Evolutionary conservation across 257 asterid genomes (phyloP), one percentile per base, ranked within the genome.

Genomic region (Lithospermum erythrorhizon): DNA sequence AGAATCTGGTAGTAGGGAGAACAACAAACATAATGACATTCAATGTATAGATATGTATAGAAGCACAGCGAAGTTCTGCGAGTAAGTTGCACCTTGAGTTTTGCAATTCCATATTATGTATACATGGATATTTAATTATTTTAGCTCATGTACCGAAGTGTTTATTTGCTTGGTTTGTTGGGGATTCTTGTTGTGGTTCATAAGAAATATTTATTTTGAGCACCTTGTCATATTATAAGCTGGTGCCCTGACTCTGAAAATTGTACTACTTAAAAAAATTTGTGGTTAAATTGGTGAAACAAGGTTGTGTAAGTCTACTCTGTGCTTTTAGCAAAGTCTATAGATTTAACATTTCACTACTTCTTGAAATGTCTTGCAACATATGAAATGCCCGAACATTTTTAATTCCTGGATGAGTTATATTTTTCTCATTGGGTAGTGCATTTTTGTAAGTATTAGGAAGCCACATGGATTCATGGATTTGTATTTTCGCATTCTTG

Each of bases 1-100:
- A 72, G 99, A 94, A 77, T 73, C 87, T 16, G 82, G 90, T 74
- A 81, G 75, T 72, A 81, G 76, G 63, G 97, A 89, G 65, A 84
- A 75, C 71, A 62, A 81, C 51, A 93, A 87, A 78, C 85, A 86
- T 53, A 83, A 75, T 55, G 97, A 93, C 57, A 71, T 74, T 82
- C 91, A 79, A 79, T 79, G 97, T 53, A 66, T 76, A 73, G 91
- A 89, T 57, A 81, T 94, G 62, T 89, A 94, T 65, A 83, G 96
- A 69, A 83, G 88, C 87, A 94, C 99, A 14, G 99, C 99, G 60
- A 89, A 89, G 72, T 87, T 94, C 63, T 89, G 95, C 96, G 96
- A 84, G 99, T 94, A 78, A 79, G 99, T 78, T 66, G 49, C 67
- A 51, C 47, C 16, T 29, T 14, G 17, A 55, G 24, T 62, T 21